Base-by-base conservation (phyloP, 1,284 basidiomycete genomes). In the Spongispora temasekensis region DNA sequence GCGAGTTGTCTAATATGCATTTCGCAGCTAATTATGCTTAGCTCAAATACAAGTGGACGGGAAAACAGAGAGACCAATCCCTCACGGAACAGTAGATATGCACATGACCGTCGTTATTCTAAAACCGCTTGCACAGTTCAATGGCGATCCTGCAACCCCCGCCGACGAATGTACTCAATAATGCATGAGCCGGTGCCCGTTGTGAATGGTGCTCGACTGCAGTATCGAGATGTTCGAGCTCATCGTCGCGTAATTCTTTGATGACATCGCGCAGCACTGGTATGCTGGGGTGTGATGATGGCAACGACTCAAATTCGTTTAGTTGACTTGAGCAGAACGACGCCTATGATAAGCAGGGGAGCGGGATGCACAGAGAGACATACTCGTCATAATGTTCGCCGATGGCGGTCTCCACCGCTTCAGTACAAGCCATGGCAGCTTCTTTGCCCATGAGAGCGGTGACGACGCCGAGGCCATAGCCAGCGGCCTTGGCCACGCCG, bases 331-430 rank as follows among this genome's bases (percentile, higher is more conserved):
- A 32, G 34, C 9, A 60, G 53, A 34, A 15, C 32, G n/a, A n/a
- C n/a, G n/a, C n/a, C n/a, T n/a, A 10, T 53, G 5, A 42, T 67
- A 7, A 68, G 61, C 54, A 30, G 35, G 34, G 37, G 19, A 3
- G 56, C 56, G 50, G 64, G 58, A 55, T 42, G 15, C 6, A 50
- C 13, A 42, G 21, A 54, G 44, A 46, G 40, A 83, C 93, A 75
- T 73, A 97, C 95, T 98, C 95, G 74, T 98, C 94, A 70, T 98
- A 98, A 74, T 98, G 96, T 75, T 98, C 96, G 30, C 96, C 96
- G 59, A 98, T 98, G 54, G 95, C 94, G 0, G 95, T 98, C 76
- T 98, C 96, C 5, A 98, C 95, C 0, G 96, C 96, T 75, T 98
- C 96, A 0, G 96, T 98, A 68, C 95, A 98, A 3, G 96, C 96